These are phyloP conservation scores for Sporopachydermia cereana DNA, from an alignment of 1,139 yeast genomes.

Conservation along the genomic window DNA sequence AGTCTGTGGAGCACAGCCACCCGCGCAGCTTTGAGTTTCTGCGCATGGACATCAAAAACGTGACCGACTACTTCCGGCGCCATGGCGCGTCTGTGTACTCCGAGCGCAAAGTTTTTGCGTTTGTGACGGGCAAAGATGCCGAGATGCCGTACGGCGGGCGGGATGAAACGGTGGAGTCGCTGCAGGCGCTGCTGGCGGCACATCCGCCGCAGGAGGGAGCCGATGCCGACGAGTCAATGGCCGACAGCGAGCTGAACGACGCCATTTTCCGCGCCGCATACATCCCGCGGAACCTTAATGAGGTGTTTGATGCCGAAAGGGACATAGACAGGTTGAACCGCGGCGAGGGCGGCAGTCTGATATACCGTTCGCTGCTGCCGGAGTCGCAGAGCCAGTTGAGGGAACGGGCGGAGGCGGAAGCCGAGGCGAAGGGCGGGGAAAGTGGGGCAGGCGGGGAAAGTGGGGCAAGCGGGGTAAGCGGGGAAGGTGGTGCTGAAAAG, in stretches of 20 bases:
- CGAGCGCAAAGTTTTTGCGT: constrained; percentile 71
- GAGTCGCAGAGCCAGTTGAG: constrained; percentile 15
- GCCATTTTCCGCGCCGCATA: constrained; percentile 83
- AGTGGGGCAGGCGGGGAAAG: constrained; percentile 23
- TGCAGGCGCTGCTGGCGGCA: constrained; percentile 20
- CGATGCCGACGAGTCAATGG: constrained; percentile 43
- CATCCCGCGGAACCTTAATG: constrained; percentile 52
- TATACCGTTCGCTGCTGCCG: constrained; percentile 25
- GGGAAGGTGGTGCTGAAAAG: constrained; percentile 16
- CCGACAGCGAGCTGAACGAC: constrained; percentile 57
- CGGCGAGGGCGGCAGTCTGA: constrained; percentile 74
- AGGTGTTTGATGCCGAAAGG: constrained; percentile 49
- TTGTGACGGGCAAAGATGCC: constrained; percentile 36
- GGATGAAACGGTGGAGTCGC: constrained; percentile 19
- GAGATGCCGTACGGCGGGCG: constrained; percentile 9
- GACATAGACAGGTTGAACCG: constrained; percentile 73
- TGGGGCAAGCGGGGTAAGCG: constrained; percentile 22
- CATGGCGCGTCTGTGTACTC: constrained; percentile 68
- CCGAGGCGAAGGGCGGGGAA: constrained; percentile 16
- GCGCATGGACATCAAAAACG: constrained; percentile 95
- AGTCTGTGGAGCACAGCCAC: constrained; percentile 95
- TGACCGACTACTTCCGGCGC: constrained; percentile 73
- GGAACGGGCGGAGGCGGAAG: constrained; percentile 15
- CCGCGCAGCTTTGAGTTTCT: constrained; percentile 92
- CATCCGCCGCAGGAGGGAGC: constrained; percentile 29